Conservation (phyloP, 768 basidiomycete species). For the Holtermannia corniformis region DNA sequence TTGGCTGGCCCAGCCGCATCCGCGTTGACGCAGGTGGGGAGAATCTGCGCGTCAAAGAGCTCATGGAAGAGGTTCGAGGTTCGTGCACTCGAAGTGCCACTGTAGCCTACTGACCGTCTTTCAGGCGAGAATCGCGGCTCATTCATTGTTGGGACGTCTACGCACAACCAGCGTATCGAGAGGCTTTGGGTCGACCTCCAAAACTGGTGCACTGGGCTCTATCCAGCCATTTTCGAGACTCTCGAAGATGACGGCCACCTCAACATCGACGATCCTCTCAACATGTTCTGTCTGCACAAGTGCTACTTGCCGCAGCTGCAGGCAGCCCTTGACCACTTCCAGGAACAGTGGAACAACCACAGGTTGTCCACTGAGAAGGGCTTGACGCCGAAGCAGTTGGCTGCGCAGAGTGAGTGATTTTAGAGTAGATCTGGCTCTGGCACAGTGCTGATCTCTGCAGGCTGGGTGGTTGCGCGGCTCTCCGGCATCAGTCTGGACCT, state of each 20-base stretch:
- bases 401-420: no score
- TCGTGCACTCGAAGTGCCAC: no score
- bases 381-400: no score
- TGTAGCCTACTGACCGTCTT: no score
- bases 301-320: not conserved
- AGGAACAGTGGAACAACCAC: not conserved
- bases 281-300: not conserved
- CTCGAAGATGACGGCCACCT: not conserved
- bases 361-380: not conserved
- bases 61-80: constrained; percentile 7
- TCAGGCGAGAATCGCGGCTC: not conserved
- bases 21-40: constrained; percentile 10
- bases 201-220: not conserved
- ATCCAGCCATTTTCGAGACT: not conserved
- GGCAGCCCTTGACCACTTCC: not conserved
- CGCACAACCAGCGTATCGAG: not conserved
- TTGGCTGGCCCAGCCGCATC: constrained; percentile 5
- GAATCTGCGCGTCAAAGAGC: constrained; percentile 2
- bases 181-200: not conserved
- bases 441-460: no score
- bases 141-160: not conserved
- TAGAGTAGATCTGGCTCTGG: no score
- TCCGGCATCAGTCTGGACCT: no score
- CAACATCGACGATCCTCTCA: not conserved
- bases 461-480: no score